Evolutionary conservation across 768 basidiomycete species (phyloP).

Genomic region (Tremella mesenterica): DNA sequence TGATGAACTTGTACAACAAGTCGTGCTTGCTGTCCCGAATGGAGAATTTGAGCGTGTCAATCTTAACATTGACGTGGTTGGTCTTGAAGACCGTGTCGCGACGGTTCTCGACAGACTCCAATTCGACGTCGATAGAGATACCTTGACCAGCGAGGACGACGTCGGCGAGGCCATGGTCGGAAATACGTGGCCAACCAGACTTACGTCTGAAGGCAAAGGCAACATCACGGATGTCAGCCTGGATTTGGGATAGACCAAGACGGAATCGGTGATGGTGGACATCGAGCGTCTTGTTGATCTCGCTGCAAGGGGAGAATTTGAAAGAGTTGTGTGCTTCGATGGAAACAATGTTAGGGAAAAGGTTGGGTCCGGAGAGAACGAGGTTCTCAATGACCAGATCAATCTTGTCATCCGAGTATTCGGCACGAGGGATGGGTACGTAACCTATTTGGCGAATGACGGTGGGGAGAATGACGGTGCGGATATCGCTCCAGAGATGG

Average conservation of each 20-base stretch:
- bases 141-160: slow-evolving; percentile 70
- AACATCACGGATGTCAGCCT: slow-evolving; percentile 81
- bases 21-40: slow-evolving; percentile 90
- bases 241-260: slow-evolving; percentile 71
- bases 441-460: slow-evolving; percentile 60
- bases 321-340: slow-evolving; percentile 69
- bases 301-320: slow-evolving; percentile 71
- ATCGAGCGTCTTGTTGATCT: slow-evolving; percentile 48
- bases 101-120: slow-evolving; percentile 45
- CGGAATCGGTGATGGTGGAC: slow-evolving; percentile 60
- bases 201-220: slow-evolving; percentile 85
- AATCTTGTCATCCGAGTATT: slow-evolving; percentile 77
- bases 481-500: slow-evolving; percentile 74
- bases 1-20: slow-evolving; percentile 64
- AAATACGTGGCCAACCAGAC: slow-evolving; percentile 55
- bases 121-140: slow-evolving; percentile 52
- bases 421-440: slow-evolving; percentile 82
- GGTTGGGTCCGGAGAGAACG: slow-evolving; percentile 56
- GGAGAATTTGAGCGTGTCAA: slow-evolving; percentile 77
- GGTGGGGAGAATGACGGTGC: slow-evolving; percentile 69
- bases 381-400: slow-evolving; percentile 80
- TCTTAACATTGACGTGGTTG: slow-evolving; percentile 60
- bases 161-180: slow-evolving; percentile 32
- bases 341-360: slow-evolving; percentile 60
- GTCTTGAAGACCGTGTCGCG: slow-evolving; percentile 46